Percentiles rank a stretch among this genome's conserved stretches.
phyloP scores from a whole-genome alignment of 306 rosid species.

The Dalbergia cochinchinensis region DNA sequence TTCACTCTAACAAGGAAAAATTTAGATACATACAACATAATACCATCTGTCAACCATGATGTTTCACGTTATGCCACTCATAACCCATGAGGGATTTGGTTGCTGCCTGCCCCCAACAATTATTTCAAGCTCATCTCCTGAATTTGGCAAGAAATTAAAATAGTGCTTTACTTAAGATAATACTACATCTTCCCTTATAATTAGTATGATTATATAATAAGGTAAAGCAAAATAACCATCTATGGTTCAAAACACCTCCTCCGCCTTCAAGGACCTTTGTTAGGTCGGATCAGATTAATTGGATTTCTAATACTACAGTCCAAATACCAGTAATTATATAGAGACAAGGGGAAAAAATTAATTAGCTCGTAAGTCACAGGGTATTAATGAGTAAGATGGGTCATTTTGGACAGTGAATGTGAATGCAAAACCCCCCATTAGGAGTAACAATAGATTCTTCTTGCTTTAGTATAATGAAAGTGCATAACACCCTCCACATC shows the following conservation, averaged over 20 bases:
- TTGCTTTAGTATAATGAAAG: conserved; percentile 30
- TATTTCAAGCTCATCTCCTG: conserved; percentile 46
- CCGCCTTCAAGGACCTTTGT: no score
- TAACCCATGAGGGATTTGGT: conserved; percentile 63
- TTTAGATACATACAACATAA: conserved; percentile 52
- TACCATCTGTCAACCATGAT: conserved; percentile 66
- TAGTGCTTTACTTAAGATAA: conserved; percentile 49
- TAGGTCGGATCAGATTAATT: no score
- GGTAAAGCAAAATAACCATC: conserved; percentile 64
- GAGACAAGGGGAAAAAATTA: not conserved
- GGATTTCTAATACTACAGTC: no score
- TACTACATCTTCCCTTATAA: conserved; percentile 45
- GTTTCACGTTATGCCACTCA: conserved; percentile 82
- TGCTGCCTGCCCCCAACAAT: conserved; percentile 57
- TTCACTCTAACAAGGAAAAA: not conserved
- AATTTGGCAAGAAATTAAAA: conserved; percentile 48
- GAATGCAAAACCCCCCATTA: conserved; percentile 10
- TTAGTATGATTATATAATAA: conserved; percentile 57
- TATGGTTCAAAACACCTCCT: conserved; percentile 28
- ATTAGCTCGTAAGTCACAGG: not conserved
- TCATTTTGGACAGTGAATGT: conserved; percentile 7
- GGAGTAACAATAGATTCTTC: conserved; percentile 22
- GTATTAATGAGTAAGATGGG: not conserved
- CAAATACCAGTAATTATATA: no score
- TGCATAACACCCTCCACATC: conserved; percentile 35